Percentiles rank a stretch among this genome's conserved stretches.
phyloP scores from a whole-genome alignment of 2,329 filamentous ascomycete genomes.

The Clarireedia paspali region DNA sequence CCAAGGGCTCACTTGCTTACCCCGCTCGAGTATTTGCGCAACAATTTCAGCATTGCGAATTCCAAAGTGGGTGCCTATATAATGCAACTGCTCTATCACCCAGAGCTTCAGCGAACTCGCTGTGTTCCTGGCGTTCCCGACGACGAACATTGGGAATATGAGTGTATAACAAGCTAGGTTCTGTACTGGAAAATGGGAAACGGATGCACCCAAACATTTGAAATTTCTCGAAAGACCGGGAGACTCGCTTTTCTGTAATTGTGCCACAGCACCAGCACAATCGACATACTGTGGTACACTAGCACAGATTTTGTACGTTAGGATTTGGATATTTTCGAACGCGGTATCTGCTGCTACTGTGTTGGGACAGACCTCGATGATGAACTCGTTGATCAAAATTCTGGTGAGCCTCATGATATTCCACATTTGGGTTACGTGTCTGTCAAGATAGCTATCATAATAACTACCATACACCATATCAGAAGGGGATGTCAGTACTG shows the following conservation, averaged over 20 bases:
- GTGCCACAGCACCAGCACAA: neutral
- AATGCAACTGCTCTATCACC: conserved; percentile 9
- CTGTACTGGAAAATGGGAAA: neutral
- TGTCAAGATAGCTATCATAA: conserved; percentile 7
- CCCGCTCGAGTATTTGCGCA: conserved; percentile 8
- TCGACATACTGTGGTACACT: conserved; percentile 13
- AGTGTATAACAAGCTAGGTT: conserved; percentile 9
- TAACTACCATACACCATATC: conserved; percentile 5
- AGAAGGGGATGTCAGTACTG: neutral
- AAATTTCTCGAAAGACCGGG: neutral
- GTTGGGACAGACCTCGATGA: neutral
- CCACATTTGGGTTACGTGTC: conserved; percentile 11
- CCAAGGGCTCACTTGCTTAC: conserved; percentile 3
- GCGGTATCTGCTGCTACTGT: neutral
- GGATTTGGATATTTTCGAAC: conserved; percentile 1
- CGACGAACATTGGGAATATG: conserved; percentile 12
- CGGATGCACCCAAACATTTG: neutral
- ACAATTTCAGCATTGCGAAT: conserved; percentile 16
- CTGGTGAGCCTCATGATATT: conserved; percentile 9
- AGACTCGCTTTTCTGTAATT: neutral
- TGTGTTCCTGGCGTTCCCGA: conserved; percentile 2
- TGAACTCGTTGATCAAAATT: conserved; percentile 9
- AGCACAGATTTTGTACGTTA: conserved; percentile 10
- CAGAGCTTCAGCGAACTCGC: conserved; percentile 1
- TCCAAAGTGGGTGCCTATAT: conserved; percentile 11